A percentile compares a stretch with the other conserved stretches of the same genome.
Conservation (phyloP, 2,329 filamentous ascomycete genomes). For the Penicillium sp. region DNA sequence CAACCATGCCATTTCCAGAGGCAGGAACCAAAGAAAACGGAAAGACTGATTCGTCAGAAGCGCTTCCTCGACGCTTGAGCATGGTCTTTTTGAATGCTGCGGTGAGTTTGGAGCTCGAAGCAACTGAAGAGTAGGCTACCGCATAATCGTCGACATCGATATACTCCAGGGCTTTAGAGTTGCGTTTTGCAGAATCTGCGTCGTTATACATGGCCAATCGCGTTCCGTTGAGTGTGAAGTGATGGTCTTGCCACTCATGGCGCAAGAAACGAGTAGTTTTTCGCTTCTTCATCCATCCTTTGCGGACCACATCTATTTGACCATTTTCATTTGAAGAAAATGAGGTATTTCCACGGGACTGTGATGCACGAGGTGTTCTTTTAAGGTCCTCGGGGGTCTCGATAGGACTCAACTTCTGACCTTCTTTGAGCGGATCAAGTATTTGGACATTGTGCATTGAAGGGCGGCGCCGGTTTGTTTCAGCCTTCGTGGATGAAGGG, state of each 20-base stretch:
- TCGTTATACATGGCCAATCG: slow-evolving; percentile 53
- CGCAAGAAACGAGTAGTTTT: slow-evolving; percentile 78
- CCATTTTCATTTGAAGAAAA: neutral
- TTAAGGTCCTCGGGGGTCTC: slow-evolving; percentile 36
- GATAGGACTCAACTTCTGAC: slow-evolving; percentile 30
- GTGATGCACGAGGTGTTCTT: slow-evolving; percentile 22
- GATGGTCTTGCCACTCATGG: slow-evolving; percentile 90
- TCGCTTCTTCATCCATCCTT: slow-evolving; percentile 93
- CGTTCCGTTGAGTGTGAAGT: slow-evolving; percentile 80
- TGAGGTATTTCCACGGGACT: slow-evolving; percentile 23
- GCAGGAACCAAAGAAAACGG: slow-evolving; percentile 49
- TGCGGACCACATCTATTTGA: slow-evolving; percentile 61
- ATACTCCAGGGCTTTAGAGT: slow-evolving; percentile 32
- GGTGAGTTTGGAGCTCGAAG: slow-evolving; percentile 77
- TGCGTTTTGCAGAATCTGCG: slow-evolving; percentile 24
- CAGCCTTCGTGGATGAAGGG: slow-evolving; percentile 45
- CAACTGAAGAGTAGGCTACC: slow-evolving; percentile 69
- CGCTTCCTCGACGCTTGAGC: slow-evolving; percentile 47
- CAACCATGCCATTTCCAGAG: slow-evolving; percentile 50
- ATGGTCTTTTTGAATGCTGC: slow-evolving; percentile 74
- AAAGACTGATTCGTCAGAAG: slow-evolving; percentile 39
- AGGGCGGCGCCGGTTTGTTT: slow-evolving; percentile 39
- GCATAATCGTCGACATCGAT: slow-evolving; percentile 31
- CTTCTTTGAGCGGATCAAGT: slow-evolving; percentile 32
- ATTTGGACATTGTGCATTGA: slow-evolving; percentile 13